Percentiles rank a stretch among this genome's conserved stretches.
phyloP scores from a whole-genome alignment of 257 asterid species.

The Capsicum chinense region DNA sequence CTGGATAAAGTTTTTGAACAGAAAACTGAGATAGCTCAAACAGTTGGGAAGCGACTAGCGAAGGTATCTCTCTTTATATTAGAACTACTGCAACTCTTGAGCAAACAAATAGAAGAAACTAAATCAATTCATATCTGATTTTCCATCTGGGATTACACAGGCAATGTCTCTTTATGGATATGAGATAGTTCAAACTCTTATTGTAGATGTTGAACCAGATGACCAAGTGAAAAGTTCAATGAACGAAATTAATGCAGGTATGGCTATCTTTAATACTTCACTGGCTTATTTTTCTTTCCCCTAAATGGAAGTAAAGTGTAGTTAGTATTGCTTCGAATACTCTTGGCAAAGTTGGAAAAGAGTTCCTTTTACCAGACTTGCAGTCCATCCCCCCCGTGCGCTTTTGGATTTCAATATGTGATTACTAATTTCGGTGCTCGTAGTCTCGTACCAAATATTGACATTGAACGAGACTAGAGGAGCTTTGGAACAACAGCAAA shows the following conservation, averaged over 20 bases:
- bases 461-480: not conserved
- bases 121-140: not conserved
- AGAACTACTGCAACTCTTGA: not conserved
- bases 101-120: not conserved
- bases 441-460: not conserved
- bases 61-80: constrained; percentile 24
- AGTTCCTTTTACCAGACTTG: not conserved
- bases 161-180: constrained; percentile 45
- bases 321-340: not conserved
- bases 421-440: not conserved
- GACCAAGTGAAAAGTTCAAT: constrained; percentile 37
- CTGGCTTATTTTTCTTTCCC: not conserved
- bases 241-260: constrained; percentile 47
- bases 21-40: constrained; percentile 38
- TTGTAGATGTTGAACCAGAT: constrained; percentile 32
- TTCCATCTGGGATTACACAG: constrained; percentile 16
- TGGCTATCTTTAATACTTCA: not conserved
- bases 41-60: constrained; percentile 33
- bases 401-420: not conserved
- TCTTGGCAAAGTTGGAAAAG: not conserved
- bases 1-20: constrained; percentile 39
- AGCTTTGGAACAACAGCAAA: not conserved
- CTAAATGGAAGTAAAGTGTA: not conserved
- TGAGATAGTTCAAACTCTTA: constrained; percentile 44
- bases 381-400: not conserved